Conservation (phyloP, 371 early-diverging fungal species). For the Mortierella sp. region DNA sequence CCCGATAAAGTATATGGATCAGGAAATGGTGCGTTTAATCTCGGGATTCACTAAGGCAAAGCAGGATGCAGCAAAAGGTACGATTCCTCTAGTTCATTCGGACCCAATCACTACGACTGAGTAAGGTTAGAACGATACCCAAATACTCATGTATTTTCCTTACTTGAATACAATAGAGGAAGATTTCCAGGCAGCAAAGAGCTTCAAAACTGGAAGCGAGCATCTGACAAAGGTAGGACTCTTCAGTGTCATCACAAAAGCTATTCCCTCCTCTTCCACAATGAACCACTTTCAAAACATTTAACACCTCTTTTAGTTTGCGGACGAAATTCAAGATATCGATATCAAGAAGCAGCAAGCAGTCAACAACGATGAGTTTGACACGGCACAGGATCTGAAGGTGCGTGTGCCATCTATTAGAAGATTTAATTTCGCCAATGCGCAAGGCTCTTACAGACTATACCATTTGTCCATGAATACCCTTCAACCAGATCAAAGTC, state of each 20-base stretch:
- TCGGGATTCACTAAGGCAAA: slow-evolving; percentile 59
- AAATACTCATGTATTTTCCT: too few species aligned
- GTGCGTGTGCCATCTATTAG: slow-evolving; percentile 33
- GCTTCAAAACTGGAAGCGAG: slow-evolving; percentile 58
- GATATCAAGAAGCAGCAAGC: slow-evolving; percentile 69
- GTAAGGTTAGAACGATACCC: too few species aligned
- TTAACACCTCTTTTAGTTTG: slow-evolving; percentile 52
- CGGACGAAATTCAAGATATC: slow-evolving; percentile 68
- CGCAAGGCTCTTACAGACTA: background rate
- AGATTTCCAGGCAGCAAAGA: slow-evolving; percentile 67
- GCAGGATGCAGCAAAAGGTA: slow-evolving; percentile 63
- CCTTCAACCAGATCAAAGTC: slow-evolving; percentile 24
- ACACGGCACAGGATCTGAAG: slow-evolving; percentile 78
- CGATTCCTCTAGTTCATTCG: too few species aligned
- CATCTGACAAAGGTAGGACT: slow-evolving; percentile 37
- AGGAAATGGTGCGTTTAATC: slow-evolving; percentile 42
- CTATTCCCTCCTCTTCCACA: slow-evolving; percentile 12
- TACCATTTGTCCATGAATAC: background rate
- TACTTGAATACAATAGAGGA: slow-evolving; percentile 38
- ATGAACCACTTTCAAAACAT: background rate
- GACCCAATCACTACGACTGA: too few species aligned
- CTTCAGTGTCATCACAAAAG: slow-evolving; percentile 24
- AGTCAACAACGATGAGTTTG: slow-evolving; percentile 77
- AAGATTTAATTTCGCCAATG: background rate
- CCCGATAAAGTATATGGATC: slow-evolving; percentile 42